Base-by-base conservation (phyloP, 371 early-diverging fungal genomes). In the Mortierella sp. region DNA sequence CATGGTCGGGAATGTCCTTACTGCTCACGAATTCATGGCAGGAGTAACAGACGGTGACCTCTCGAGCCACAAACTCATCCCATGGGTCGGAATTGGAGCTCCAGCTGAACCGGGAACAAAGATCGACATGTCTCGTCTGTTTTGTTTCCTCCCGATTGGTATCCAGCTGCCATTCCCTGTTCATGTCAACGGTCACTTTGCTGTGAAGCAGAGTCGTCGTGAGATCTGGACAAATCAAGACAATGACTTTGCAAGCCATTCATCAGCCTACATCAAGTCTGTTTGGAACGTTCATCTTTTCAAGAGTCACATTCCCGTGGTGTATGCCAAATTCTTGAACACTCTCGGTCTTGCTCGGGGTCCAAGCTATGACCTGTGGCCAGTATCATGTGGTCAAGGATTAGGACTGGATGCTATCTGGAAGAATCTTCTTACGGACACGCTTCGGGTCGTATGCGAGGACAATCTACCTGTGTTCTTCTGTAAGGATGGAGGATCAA, bases 81-180 rank as follows among this genome's bases (percentile, higher is more conserved):
- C 79, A n/a, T 79, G 71, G 71, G 79, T 79, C 9, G 79, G 79
- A 12, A 41, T 79, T 13, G 79, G 79, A 3, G 72, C 71, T 1
- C 76, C 60, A 2, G 27, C 46, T 14, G 47, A 54, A 2, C 49
- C 67, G 1, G 28, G 46, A 10, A 43, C 51, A 21, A 37, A 16
- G n/a, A 45, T 61, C 34, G 62, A 41, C 34, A 29, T 22, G 12
- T 60, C 79, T 3, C 37, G 72, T 1, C 51, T 79, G 27, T 79
- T 79, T 29, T 79, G 79, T n/a, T 79, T 79, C 47, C 54, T 79
- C 2, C 79, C 79, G 9, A 73, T 79, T 25, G 66, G 72, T 4
- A 71, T 79, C 40, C 54, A 54, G 40, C 69, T 60, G 2, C 79
- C 79, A 13, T 79, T 79, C 25, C 65, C 55, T 2, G 79, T 72